phyloP scores from a whole-genome alignment of 257 asterid genomes.

The Lavandula angustifolia region DNA sequence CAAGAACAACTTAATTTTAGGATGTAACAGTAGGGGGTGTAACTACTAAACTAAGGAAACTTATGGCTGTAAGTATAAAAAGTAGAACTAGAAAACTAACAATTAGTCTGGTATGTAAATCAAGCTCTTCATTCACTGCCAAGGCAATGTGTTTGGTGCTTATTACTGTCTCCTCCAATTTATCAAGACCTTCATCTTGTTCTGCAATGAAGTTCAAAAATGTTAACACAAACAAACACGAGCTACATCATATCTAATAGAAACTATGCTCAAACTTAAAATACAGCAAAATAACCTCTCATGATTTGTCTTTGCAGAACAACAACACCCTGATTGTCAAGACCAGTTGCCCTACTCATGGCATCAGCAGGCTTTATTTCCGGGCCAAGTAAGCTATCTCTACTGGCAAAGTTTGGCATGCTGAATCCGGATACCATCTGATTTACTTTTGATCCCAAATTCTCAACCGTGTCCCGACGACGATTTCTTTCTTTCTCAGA shows the following conservation, averaged over 20 bases:
- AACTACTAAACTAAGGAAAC: not conserved
- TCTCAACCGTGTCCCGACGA: conserved; percentile 66
- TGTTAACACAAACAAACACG: conserved; percentile 14
- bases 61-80: conserved; percentile 10
- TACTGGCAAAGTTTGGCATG: conserved; percentile 74
- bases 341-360: conserved; percentile 63
- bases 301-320: conserved; percentile 82
- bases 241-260: not conserved
- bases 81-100: conserved; percentile 47
- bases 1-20: not conserved
- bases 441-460: conserved; percentile 63
- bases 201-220: conserved; percentile 45
- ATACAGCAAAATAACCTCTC: conserved; percentile 54
- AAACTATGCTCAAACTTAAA: not conserved
- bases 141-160: conserved; percentile 89
- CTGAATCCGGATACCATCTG: conserved; percentile 80
- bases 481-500: conserved; percentile 76
- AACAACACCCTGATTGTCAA: conserved; percentile 75
- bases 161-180: conserved; percentile 74
- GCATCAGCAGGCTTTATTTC: conserved; percentile 80
- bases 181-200: conserved; percentile 84
- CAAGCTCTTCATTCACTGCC: conserved; percentile 89
- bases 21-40: conserved; percentile 4
- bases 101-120: conserved; percentile 73
- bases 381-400: conserved; percentile 93